Evolutionary conservation across 1,284 basidiomycete genomes (phyloP), one percentile per base, ranked within the genome.

Genomic region (Ceratobasidium sp.): DNA sequence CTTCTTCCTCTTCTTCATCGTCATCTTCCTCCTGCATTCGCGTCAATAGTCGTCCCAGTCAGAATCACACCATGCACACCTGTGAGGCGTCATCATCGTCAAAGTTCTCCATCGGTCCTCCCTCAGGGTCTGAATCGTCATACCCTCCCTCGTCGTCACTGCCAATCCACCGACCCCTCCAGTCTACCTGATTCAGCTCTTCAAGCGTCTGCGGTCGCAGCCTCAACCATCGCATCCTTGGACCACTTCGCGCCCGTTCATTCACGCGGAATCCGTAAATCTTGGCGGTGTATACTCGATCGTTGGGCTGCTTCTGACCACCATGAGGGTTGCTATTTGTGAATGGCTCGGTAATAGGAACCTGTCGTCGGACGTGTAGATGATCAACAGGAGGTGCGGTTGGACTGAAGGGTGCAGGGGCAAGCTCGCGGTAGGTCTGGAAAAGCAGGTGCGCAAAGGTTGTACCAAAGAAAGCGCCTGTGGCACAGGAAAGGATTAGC

Each of bases 401-500:
- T 78, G 92, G 92, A 88, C 89, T 94, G 84, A 95, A 97, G 1
- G 95, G 94, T 39, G 93, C 92, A 1, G 94, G 94, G 4, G 94
- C 90, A 39, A 96, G 89, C 83, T 96, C 94, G 42, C 95, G 93
- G 86, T 98, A 99, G 79, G 94, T 96, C 83, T 99, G 97, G 87
- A 99, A 99, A 85, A 99, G 95, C 39, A 99, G 89, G 81, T 99
- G 96, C 0, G 97, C 90, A 84, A 99, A 99, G 8, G 98, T 99
- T 0, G 98, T 99, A 28, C 98, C 98, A 85, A 99, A 99, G 86
- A 98, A 99, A 23, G 98, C 97, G 76, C 96, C 96, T 98, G 82
- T 53, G 76, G 77, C 75, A 75, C 31, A 39, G n/a, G n/a, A n/a
- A 64, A 31, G 77, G 31, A 67, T 75, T 7, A 76, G 49, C 28